Evolutionary conservation across 495 filamentous ascomycete genomes (phyloP).

Genomic region (Penicillium pancosmium): DNA sequence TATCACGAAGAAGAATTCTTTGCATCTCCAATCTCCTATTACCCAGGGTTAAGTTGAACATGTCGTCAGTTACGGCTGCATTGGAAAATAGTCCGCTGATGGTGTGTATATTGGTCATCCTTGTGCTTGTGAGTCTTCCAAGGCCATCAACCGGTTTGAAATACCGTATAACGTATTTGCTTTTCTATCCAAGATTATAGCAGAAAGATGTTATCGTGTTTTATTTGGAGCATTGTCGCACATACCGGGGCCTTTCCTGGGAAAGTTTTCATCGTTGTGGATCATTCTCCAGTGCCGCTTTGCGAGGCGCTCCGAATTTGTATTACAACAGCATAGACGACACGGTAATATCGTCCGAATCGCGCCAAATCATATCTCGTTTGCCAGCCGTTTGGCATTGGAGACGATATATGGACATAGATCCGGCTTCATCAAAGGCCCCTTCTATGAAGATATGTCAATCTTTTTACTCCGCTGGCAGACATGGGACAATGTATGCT

Average conservation of each 20-base stretch:
- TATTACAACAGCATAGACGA: slow-evolving; percentile 4
- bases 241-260: slow-evolving; percentile 4
- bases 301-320: not conserved
- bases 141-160: too few species aligned
- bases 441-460: slow-evolving; percentile 6
- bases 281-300: slow-evolving; percentile 6
- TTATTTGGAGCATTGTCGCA: not conserved
- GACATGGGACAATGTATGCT: not conserved
- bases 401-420: slow-evolving; percentile 10
- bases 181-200: not conserved
- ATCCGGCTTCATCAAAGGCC: slow-evolving; percentile 7
- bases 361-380: slow-evolving; percentile 12
- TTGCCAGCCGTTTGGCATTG: slow-evolving; percentile 1
- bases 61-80: not conserved
- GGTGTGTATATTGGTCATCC: not conserved
- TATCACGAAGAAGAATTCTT: not conserved
- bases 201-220: not conserved
- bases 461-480: not conserved
- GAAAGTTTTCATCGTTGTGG: slow-evolving; percentile 10
- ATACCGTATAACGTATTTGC: not conserved
- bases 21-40: not conserved
- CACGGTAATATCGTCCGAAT: slow-evolving; percentile 6
- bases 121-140: not conserved
- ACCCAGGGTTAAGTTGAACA: not conserved
- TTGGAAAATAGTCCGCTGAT: not conserved